Evolutionary conservation across 23 red algal species (phyloP).

Genomic region (Agarophyton chilense): DNA sequence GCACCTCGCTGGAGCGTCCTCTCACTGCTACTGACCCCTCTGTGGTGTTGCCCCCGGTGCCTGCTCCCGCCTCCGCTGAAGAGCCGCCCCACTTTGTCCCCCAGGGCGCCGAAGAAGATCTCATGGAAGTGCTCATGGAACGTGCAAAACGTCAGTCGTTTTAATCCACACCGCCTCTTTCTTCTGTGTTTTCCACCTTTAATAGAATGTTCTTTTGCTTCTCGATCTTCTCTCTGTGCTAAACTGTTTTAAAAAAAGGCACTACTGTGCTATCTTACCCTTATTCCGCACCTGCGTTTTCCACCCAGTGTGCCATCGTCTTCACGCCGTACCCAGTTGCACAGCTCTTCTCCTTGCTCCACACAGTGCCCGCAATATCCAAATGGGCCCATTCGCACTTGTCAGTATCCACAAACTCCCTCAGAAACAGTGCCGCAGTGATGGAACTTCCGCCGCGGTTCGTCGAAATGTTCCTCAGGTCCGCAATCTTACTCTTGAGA

Average conservation of each 20-base stretch:
- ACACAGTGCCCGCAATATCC: conserved; percentile 97
- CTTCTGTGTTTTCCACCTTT: too few relatives aligned
- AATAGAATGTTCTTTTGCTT: conserved; percentile 1
- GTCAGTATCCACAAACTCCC: conserved; percentile 95
- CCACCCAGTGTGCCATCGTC: conserved; percentile 80
- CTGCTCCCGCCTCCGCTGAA: not conserved
- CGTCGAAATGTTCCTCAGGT: conserved; percentile 95
- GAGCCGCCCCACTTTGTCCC: not conserved
- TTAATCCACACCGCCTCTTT: not conserved
- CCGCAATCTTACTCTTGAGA: conserved; percentile 94
- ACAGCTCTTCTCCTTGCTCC: conserved; percentile 75
- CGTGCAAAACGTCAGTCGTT: conserved; percentile 21
- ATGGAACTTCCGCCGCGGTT: conserved; percentile 67
- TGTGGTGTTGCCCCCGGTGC: not conserved
- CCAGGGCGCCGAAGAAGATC: conserved; percentile 2
- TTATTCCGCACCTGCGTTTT: not conserved
- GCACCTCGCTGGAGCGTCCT: not conserved
- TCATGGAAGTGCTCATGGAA: conserved; percentile 27
- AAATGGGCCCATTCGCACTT: conserved; percentile 85
- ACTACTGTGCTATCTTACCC: not conserved
- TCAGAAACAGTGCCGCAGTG: conserved; percentile 92
- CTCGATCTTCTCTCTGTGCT: not conserved
- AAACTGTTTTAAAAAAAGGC: not conserved
- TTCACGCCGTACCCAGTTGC: conserved; percentile 90
- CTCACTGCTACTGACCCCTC: not conserved